Conservation (phyloP, 345 rosid species). For the Leavenworthia alabamica region DNA sequence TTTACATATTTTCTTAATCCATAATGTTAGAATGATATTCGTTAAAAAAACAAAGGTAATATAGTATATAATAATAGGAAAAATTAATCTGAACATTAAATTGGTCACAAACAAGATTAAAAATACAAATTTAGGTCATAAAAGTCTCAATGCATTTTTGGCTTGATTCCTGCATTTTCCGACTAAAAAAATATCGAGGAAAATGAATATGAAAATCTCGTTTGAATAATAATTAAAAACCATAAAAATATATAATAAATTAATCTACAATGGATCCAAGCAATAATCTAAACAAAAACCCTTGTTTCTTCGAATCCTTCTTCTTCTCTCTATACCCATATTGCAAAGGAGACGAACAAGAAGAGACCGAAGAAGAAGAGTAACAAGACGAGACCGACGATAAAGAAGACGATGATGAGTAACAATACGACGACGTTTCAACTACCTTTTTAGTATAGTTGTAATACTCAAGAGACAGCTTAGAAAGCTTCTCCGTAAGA, state of each 20-base stretch:
- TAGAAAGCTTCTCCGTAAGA: slow-evolving; percentile 25
- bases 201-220: slow-evolving; percentile 1
- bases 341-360: slow-evolving; percentile 32
- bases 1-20: too few relatives aligned
- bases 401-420: slow-evolving; percentile 15
- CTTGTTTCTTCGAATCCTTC: slow-evolving; percentile 25
- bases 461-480: slow-evolving; percentile 21
- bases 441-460: slow-evolving; percentile 11
- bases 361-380: slow-evolving; percentile 27
- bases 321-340: slow-evolving; percentile 17
- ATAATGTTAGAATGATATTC: too few relatives aligned
- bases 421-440: slow-evolving; percentile 7
- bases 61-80: too few relatives aligned
- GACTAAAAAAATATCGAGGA: neutral
- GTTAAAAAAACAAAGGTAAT: too few relatives aligned
- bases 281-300: slow-evolving; percentile 26
- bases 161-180: neutral
- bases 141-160: neutral
- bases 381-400: slow-evolving; percentile 25
- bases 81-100: neutral
- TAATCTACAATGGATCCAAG: slow-evolving; percentile 31
- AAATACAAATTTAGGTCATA: neutral
- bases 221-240: neutral
- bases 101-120: neutral
- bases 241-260: neutral